phyloP scores from a whole-genome alignment of 495 filamentous ascomycete species.

The Talaromyces proteolyticus region DNA sequence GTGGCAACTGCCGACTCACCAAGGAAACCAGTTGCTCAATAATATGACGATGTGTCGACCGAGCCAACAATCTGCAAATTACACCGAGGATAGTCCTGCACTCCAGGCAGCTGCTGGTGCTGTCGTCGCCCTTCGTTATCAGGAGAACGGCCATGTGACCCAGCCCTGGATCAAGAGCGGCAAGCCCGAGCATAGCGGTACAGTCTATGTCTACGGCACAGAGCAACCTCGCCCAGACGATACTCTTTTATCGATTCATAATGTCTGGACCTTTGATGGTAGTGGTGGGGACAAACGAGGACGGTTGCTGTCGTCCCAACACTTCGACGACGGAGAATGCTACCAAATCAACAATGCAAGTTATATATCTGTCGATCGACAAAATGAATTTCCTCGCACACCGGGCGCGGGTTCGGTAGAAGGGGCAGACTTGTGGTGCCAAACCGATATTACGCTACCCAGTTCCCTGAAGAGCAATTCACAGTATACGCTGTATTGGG shows the following conservation, averaged over 20 bases:
- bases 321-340: constrained; percentile 82
- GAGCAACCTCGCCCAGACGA: constrained; percentile 53
- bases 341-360: constrained; percentile 56
- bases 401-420: constrained; percentile 26
- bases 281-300: constrained; percentile 72
- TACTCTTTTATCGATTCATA: constrained; percentile 62
- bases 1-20: constrained; percentile 2
- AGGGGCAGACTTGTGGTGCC: constrained; percentile 62
- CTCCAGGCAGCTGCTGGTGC: constrained; percentile 63
- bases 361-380: constrained; percentile 48
- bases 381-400: constrained; percentile 39
- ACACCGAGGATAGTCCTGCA: constrained; percentile 51
- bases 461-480: constrained; percentile 38
- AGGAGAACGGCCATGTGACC: constrained; percentile 87
- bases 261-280: constrained; percentile 68
- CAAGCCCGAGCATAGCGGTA: constrained; percentile 66
- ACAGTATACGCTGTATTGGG: constrained; percentile 78
- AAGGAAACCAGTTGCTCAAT: constrained; percentile 30
- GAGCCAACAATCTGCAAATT: constrained; percentile 43
- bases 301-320: constrained; percentile 61
- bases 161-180: constrained; percentile 48
- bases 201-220: constrained; percentile 79
- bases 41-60: constrained; percentile 47
- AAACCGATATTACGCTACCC: constrained; percentile 70
- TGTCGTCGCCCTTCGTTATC: constrained; percentile 66